phyloP scores from a whole-genome alignment of 2,329 filamentous ascomycete genomes.

The Talaromyces sp. region DNA sequence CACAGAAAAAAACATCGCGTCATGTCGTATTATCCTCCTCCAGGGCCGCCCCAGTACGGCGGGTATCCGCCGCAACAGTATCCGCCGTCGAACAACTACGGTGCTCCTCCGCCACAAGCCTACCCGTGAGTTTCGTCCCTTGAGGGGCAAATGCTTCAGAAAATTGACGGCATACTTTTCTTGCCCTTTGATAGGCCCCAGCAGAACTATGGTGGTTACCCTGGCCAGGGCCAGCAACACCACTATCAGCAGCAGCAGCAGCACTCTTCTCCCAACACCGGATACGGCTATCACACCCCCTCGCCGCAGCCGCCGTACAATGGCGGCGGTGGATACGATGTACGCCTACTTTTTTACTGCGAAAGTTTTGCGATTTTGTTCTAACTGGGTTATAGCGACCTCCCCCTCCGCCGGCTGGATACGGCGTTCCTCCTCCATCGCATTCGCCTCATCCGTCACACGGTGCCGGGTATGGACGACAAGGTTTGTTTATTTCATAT shows the following conservation, averaged over 20 bases:
- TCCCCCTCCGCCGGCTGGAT: slow-evolving; percentile 19
- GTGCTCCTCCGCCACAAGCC: slow-evolving; percentile 34
- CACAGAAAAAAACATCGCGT: slow-evolving; percentile 2
- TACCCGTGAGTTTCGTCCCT: slow-evolving; percentile 33
- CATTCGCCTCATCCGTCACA: slow-evolving; percentile 29
- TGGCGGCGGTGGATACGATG: slow-evolving; percentile 30
- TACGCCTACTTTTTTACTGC: slow-evolving; percentile 18
- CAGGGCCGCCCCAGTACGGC: slow-evolving; percentile 41
- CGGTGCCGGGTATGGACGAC: slow-evolving; percentile 36
- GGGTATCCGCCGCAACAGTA: slow-evolving; percentile 51
- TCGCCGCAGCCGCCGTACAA: slow-evolving; percentile 34
- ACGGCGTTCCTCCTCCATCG: slow-evolving; percentile 20
- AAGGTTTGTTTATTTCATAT: slow-evolving; percentile 26
- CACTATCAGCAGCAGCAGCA: slow-evolving; percentile 19
- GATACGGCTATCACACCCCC: slow-evolving; percentile 41
- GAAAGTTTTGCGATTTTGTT: not conserved
- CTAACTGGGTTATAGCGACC: slow-evolving; percentile 15
- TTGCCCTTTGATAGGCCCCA: slow-evolving; percentile 19
- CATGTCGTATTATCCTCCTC: slow-evolving; percentile 63
- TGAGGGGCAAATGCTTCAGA: not conserved
- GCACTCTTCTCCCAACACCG: slow-evolving; percentile 36
- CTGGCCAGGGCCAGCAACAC: slow-evolving; percentile 34
- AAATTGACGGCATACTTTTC: not conserved
- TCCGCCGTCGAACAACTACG: slow-evolving; percentile 30
- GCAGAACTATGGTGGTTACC: slow-evolving; percentile 34